Base-by-base conservation (phyloP, 306 rosid species). In the Styphnolobium japonicum region DNA sequence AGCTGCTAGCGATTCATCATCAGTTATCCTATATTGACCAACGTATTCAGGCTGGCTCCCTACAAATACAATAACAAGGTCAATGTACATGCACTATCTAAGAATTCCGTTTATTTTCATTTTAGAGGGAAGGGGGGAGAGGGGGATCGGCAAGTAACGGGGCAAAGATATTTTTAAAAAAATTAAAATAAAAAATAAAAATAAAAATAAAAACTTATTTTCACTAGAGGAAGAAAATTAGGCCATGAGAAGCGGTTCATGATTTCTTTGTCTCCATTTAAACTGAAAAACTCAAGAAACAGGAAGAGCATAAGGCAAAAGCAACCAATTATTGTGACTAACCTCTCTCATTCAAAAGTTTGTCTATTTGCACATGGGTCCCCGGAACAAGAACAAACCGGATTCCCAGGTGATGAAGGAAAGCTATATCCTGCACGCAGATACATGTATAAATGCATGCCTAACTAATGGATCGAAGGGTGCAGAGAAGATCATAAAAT, bases 401-500 rank as follows among this genome's bases (percentile, higher is more conserved):
- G 77, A 95, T 95, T 72, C 99, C 99, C 80, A 95, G 83, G 61
- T 93, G 98, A 88, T 95, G 94, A 73, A 95, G 99, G 73, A 91
- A 90, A 72, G 99, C 99, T 80, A 95, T 93, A 76, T 95, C 99
- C 99, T 95, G 98, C 85, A 83, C 1, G 46, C 66, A 84, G 5
- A 81, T 37, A 56, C 48, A 11, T 33, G 21, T 48, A 77, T 31
- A 27, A 36, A 43, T 66, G n/a, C 72, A 43, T 66, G n/a, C 72
- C 40, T 51, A 36, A 3, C 49, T 8, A 34, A 63, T 18, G 27
- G 22, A 31, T 46, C 15, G 25, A 53, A 73, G 37, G 18, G 22
- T 5, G 31, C 12, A 55, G 39, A 37, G 27, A 52, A 21, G 18
- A 37, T 23, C 40, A 40, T 34, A 51, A 53, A 29, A n/a, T 19